A percentile compares a stretch with the other conserved stretches of the same genome.
phyloP scores from a whole-genome alignment of 2,329 filamentous ascomycete genomes.

The Tolypocladium paradoxum region DNA sequence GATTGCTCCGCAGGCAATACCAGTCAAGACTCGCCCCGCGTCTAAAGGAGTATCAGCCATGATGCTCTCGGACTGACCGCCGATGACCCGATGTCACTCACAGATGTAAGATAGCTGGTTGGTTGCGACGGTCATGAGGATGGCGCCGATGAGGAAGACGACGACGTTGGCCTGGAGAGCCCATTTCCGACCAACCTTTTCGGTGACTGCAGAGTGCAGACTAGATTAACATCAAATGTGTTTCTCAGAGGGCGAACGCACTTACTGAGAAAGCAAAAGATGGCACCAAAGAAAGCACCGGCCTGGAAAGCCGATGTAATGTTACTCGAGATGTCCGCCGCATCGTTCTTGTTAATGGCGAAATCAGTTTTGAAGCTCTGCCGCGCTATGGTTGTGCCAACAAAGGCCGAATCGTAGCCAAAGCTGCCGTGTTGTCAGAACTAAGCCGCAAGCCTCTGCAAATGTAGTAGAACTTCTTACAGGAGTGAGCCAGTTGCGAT shows the following conservation, averaged over 20 bases:
- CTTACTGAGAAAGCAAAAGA: constrained; percentile 32
- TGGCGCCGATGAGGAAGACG: constrained; percentile 32
- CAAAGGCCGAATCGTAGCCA: constrained; percentile 43
- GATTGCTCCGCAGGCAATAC: constrained; percentile 45
- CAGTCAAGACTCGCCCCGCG: constrained; percentile 45
- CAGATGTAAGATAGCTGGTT: constrained; percentile 33
- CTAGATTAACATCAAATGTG: too few relatives aligned
- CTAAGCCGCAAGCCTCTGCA: not conserved
- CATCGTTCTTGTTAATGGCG: constrained; percentile 15
- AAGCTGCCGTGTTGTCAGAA: constrained; percentile 22
- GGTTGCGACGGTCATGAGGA: constrained; percentile 30
- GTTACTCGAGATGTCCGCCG: constrained; percentile 25
- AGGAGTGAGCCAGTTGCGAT: constrained; percentile 36
- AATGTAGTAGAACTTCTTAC: constrained; percentile 7
- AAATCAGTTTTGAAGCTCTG: constrained; percentile 34
- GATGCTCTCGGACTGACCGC: not conserved
- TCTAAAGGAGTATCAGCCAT: constrained; percentile 23
- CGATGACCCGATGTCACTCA: constrained; percentile 1
- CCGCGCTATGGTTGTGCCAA: constrained; percentile 42
- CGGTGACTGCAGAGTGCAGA: constrained; percentile 26
- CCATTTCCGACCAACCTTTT: constrained; percentile 38
- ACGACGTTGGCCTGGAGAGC: constrained; percentile 33
- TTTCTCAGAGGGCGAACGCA: not conserved
- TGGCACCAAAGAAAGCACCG: constrained; percentile 41
- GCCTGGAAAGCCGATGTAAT: constrained; percentile 38